These are phyloP conservation scores for Gentiana macrophylla DNA, from an alignment of 257 asterid genomes.

Conservation along the genomic window DNA sequence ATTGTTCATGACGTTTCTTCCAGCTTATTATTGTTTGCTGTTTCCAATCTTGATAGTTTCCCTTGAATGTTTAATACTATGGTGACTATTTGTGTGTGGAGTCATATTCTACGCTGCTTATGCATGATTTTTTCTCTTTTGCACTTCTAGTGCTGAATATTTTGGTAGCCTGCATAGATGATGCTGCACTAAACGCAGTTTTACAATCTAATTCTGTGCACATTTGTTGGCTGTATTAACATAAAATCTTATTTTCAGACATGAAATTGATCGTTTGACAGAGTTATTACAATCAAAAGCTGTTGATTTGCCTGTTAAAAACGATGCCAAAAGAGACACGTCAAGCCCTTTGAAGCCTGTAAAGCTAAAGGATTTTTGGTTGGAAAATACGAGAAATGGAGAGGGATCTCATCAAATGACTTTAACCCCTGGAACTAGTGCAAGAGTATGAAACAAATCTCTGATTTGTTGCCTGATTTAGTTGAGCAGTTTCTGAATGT, in stretches of 20 bases:
- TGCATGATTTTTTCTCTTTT: no score
- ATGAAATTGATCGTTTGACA: slow-evolving; percentile 64
- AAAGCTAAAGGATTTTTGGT: slow-evolving; percentile 19
- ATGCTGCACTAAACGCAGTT: not conserved
- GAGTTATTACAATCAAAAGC: slow-evolving; percentile 65
- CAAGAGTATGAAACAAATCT: slow-evolving; percentile 30
- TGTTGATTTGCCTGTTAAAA: slow-evolving; percentile 24
- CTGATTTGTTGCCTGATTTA: not conserved
- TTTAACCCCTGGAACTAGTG: slow-evolving; percentile 24
- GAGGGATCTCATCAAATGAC: slow-evolving; percentile 25
- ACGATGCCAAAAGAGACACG: slow-evolving; percentile 19
- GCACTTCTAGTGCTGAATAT: no score
- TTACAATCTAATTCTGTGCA: no score
- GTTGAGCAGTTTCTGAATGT: not conserved
- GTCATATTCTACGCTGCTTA: no score
- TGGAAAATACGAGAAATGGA: slow-evolving; percentile 23
- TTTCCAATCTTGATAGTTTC: no score
- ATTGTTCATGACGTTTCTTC: no score
- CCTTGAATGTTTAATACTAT: no score
- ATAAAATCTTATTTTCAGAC: slow-evolving; percentile 30
- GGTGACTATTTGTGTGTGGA: no score
- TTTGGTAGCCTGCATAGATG: no score
- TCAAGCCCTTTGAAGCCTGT: slow-evolving; percentile 18
- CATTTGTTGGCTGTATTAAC: no score
- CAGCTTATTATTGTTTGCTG: no score